Conservation (phyloP, 371 early-diverging fungal genomes). For the Dichotomocladium elegans region DNA sequence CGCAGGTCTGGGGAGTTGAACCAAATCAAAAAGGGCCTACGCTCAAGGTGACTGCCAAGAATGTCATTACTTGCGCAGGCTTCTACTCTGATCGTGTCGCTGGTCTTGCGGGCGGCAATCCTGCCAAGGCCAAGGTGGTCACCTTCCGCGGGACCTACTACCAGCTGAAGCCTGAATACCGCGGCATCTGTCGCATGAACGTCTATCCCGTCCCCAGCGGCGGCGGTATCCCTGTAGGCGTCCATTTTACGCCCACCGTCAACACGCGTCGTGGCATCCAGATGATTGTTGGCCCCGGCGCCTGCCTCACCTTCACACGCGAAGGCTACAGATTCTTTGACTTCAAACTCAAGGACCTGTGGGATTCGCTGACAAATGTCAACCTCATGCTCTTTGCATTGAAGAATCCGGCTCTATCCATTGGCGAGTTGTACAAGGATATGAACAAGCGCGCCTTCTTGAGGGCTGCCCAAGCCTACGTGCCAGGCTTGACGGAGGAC, state of each 20-base stretch:
- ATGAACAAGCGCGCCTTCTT: conserved; percentile 46
- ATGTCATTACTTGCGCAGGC: conserved; percentile 50
- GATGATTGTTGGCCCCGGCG: conserved; percentile 50
- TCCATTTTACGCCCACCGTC: conserved; percentile 46
- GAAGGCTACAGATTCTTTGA: conserved; percentile 31
- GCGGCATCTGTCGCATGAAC: conserved; percentile 47
- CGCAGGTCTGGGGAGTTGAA: conserved; percentile 41
- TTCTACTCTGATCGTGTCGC: conserved; percentile 50
- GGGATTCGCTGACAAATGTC: conserved; percentile 33
- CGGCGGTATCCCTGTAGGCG: conserved; percentile 49
- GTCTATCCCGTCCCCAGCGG: conserved; percentile 51
- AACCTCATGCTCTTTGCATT: conserved; percentile 43
- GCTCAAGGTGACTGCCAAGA: conserved; percentile 39
- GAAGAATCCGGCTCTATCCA: conserved; percentile 40
- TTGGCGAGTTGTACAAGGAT: conserved; percentile 48
- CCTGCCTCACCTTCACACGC: conserved; percentile 45
- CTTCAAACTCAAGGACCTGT: conserved; percentile 30
- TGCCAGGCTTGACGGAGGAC: conserved; percentile 43
- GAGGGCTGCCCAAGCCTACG: conserved; percentile 42
- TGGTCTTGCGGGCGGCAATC: conserved; percentile 43
- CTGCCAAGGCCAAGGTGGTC: conserved; percentile 34
- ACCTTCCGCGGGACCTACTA: conserved; percentile 51
- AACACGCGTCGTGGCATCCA: conserved; percentile 44
- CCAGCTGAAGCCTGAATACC: conserved; percentile 46
- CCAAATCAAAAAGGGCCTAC: conserved; percentile 45